phyloP scores from a whole-genome alignment of 805 yeast species.

The Barnettozyma vustinii region DNA sequence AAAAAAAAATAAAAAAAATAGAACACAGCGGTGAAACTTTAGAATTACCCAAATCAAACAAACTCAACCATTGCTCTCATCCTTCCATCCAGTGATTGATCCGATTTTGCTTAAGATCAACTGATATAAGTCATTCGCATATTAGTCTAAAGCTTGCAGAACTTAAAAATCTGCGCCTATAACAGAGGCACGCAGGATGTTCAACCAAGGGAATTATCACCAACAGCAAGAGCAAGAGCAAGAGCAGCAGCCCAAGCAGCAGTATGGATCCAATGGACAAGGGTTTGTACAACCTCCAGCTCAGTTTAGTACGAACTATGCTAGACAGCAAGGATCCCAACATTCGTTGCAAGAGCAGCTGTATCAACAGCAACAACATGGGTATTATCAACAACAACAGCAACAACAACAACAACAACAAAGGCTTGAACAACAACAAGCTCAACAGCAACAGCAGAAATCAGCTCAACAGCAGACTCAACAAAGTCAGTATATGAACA shows the following conservation, averaged over 20 bases:
- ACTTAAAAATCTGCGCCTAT: neutral
- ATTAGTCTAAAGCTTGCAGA: neutral
- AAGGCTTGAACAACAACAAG: slow-evolving; percentile 14
- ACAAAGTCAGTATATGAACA: slow-evolving; percentile 18
- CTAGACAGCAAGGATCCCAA: slow-evolving; percentile 35
- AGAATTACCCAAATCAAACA: neutral
- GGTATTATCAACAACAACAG: slow-evolving; percentile 28
- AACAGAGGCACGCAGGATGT: slow-evolving; percentile 9
- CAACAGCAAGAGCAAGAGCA: slow-evolving; percentile 13
- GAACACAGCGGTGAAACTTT: neutral
- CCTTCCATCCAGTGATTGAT: neutral
- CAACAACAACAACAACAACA: slow-evolving; percentile 16
- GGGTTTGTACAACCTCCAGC: slow-evolving; percentile 31
- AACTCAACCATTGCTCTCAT: neutral
- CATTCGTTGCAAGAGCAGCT: slow-evolving; percentile 35
- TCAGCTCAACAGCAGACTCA: slow-evolving; percentile 24
- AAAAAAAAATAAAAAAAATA: neutral
- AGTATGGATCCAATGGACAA: slow-evolving; percentile 15
- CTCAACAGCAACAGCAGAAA: slow-evolving; percentile 17
- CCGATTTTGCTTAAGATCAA: neutral
- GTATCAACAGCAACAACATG: slow-evolving; percentile 29
- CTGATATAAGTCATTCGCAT: neutral
- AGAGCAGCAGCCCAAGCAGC: slow-evolving; percentile 11
- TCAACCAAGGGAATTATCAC: slow-evolving; percentile 15
- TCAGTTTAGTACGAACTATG: slow-evolving; percentile 31